These are phyloP conservation scores for Tetrahymena elliotti DNA, from an alignment of 73 alveolate genomes.

Conservation along the genomic window DNA sequence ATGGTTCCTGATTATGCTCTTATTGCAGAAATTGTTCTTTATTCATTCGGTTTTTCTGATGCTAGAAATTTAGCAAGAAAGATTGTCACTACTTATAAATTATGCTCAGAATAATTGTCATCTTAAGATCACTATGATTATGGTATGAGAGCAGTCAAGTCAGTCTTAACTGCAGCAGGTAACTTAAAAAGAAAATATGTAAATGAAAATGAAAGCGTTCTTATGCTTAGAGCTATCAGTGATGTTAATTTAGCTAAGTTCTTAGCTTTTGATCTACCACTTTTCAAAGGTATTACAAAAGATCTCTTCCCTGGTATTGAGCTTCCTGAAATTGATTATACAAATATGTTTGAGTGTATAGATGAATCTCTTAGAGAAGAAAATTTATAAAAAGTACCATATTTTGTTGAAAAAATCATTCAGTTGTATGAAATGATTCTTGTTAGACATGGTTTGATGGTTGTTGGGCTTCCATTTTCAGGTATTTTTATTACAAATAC, in stretches of 20 bases:
- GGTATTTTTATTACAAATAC: slow-evolving; percentile 25
- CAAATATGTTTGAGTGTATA: slow-evolving; percentile 43
- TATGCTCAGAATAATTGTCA: slow-evolving; percentile 77
- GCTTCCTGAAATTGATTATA: slow-evolving; percentile 46
- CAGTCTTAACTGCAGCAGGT: slow-evolving; percentile 69
- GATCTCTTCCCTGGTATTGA: slow-evolving; percentile 69
- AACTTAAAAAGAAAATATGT: slow-evolving; percentile 46
- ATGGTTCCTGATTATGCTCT: slow-evolving; percentile 94
- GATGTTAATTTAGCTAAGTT: slow-evolving; percentile 64
- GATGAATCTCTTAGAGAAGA: slow-evolving; percentile 57
- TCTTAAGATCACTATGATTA: slow-evolving; percentile 76
- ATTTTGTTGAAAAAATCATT: slow-evolving; percentile 57
- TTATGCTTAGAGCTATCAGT: slow-evolving; percentile 60
- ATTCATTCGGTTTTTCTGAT: slow-evolving; percentile 66
- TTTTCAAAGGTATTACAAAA: slow-evolving; percentile 55
- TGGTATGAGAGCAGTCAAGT: slow-evolving; percentile 72
- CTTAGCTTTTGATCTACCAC: slow-evolving; percentile 58
- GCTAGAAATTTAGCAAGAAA: slow-evolving; percentile 64
- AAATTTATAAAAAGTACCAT: slow-evolving; percentile 51
- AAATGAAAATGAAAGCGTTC: slow-evolving; percentile 59
- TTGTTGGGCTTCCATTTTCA: slow-evolving; percentile 74
- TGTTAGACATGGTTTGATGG: slow-evolving; percentile 90
- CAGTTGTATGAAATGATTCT: slow-evolving; percentile 82
- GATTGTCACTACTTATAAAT: slow-evolving; percentile 56
- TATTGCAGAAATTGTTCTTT: slow-evolving; percentile 80